Evolutionary conservation across 2,329 filamentous ascomycete species (phyloP), one percentile per base, ranked within the genome.

Genomic region (Zymoseptoria brevis): DNA sequence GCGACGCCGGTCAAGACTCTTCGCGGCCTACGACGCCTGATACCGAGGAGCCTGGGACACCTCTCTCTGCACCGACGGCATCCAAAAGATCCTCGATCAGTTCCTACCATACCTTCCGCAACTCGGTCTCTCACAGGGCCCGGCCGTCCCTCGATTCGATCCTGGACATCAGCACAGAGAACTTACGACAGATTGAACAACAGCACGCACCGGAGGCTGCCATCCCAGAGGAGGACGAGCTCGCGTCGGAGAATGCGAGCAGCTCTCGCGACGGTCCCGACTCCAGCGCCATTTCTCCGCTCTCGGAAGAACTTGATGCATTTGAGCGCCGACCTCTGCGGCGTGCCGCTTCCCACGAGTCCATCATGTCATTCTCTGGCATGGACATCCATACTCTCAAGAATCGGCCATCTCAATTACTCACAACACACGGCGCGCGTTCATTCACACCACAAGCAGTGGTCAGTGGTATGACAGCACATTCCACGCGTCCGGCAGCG

Each of bases 341-440:
- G 49, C 86, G 87, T 30, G 81, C 85, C 2, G 71, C 85, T 1
- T 96, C 92, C 1, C 90, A 96, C 67, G 92, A 96, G 71, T 96
- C 90, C 19, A 86, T 96, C 62, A 83, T 96, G 66, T 96, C 92
- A 0, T 82, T 96, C 1, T 84, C 87, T 0, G 91, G 90, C 1
- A 87, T 96, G 72, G 93, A 96, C 70, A 95, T 96, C 54, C 91
- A 96, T 72, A 73, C 72, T 2, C 79, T 95, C 4, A 86, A 87
- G 67, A 81, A 82, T 1, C 83, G 88, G 3, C 89, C 90, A 0
- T 89, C 88, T 35, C 89, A 95, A 68, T 81, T 94, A 60, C 83
- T 86, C 19, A 77, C 77, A 62, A 68, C 75, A 82, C 22, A 83
- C 81, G 59, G 78, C 78, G 58, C 71, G 57, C 71, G 76, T 50